Evolutionary conservation across 192 early-diverging fungal species (phyloP), one percentile per base, ranked within the genome.

Genomic region (Coemansia sp.): DNA sequence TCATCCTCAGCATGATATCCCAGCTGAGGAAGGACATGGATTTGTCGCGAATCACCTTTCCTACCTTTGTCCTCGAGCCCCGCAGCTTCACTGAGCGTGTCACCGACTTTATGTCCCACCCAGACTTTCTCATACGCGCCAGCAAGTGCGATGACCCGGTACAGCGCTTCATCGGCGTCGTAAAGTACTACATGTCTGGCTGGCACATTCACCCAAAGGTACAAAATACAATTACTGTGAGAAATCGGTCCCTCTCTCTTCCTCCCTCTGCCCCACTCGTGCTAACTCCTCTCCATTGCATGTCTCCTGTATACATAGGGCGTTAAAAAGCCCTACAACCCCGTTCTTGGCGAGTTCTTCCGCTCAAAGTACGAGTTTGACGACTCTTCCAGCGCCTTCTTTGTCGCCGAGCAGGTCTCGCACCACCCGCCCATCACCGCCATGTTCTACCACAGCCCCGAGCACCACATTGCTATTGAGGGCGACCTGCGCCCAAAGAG

Each of bases 321-420:
- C 40, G 85, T 97, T 13, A 89, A 91, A 56, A 98, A 98, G 62
- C 92, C 95, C 4, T 98, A 93, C 71, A 95, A 95, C 49, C 93
- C 95, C 21, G 83, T 94, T 18, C 81, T 98, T 26, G 93, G 93
- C 38, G 95, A 98, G 68, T 78, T 87, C 15, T 95, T 95, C 78
- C 85, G 85, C n/a, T 91, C 90, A 41, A 68, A 82, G 52, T 95
- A 84, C 80, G 75, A 80, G 50, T 91, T 88, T 49, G 40, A 63
- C 11, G 85, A 91, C 65, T 68, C 65, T 5, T 84, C 89, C 27
- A 77, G 84, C 38, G 87, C 90, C 18, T 86, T 80, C 57, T 93
- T 88, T 62, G 62, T 95, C 8, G 82, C 90, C 14, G 95, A 98
- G 72, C 95, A 98, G 68, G 87, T 94, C 8, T 89, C 89, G 30